These are phyloP conservation scores for Centella asiatica DNA, from an alignment of 129 eudicot genomes.

Conservation along the genomic window DNA sequence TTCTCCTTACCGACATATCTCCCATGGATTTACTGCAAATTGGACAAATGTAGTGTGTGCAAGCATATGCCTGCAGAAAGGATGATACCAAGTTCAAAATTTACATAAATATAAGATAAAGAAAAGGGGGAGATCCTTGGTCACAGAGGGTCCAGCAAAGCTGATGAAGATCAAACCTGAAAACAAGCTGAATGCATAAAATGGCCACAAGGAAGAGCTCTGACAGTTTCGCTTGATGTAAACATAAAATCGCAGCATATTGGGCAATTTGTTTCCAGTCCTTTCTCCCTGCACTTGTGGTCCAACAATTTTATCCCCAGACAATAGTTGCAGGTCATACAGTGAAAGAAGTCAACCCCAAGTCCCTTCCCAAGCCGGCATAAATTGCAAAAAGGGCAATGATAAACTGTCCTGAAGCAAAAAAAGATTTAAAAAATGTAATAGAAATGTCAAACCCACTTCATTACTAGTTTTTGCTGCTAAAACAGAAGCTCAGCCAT, in stretches of 20 bases:
- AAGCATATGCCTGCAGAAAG: constrained; percentile 33
- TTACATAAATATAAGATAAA: neutral
- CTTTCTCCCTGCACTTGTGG: constrained; percentile 44
- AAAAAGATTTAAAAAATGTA: neutral
- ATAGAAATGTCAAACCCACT: neutral
- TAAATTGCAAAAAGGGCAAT: constrained; percentile 43
- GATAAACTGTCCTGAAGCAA: constrained; percentile 31
- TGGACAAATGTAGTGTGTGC: constrained; percentile 38
- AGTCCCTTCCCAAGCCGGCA: constrained; percentile 46
- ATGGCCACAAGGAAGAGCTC: constrained; percentile 48
- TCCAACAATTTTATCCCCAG: constrained; percentile 24
- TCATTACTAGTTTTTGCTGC: neutral
- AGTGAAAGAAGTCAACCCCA: constrained; percentile 38
- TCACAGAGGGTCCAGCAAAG: neutral
- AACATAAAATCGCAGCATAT: constrained; percentile 50
- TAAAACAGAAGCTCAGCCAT: too few relatives aligned
- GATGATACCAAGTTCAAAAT: neutral
- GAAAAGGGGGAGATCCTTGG: neutral
- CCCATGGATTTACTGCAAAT: constrained; percentile 49
- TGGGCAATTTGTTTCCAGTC: constrained; percentile 42
- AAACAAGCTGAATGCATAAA: constrained; percentile 48
- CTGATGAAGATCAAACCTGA: constrained; percentile 21
- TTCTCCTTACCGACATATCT: constrained; percentile 38
- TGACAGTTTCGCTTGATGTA: constrained; percentile 41
- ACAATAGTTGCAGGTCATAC: constrained; percentile 49